Conservation (phyloP, 2,329 filamentous ascomycete species). For the Colletotrichum acutatum region DNA sequence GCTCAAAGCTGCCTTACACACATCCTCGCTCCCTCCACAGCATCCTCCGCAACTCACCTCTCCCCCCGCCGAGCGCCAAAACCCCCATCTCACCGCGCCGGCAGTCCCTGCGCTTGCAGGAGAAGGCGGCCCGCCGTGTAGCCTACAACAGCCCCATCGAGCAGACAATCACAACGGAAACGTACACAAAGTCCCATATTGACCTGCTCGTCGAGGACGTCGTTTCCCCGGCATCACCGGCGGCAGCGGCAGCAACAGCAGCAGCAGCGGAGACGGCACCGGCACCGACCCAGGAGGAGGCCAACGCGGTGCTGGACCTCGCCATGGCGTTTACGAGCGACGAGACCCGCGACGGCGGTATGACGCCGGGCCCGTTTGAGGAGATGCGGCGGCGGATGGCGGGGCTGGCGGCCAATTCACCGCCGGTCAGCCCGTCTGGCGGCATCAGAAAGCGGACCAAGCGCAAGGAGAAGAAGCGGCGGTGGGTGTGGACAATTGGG, state of each 20-base stretch:
- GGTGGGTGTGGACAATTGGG: constrained; percentile 75
- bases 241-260: constrained; percentile 30
- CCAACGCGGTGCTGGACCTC: constrained; percentile 58
- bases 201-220: constrained; percentile 70
- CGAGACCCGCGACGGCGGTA: constrained; percentile 69
- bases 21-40: constrained; percentile 69
- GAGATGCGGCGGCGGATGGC: constrained; percentile 70
- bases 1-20: constrained; percentile 62
- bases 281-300: constrained; percentile 43
- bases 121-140: constrained; percentile 66
- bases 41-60: constrained; percentile 74
- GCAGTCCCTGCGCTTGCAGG: constrained; percentile 64
- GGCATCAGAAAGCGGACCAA: constrained; percentile 63
- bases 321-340: constrained; percentile 63
- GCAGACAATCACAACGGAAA: constrained; percentile 72
- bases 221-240: constrained; percentile 58
- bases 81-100: constrained; percentile 64
- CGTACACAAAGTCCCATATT: constrained; percentile 71
- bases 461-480: constrained; percentile 68
- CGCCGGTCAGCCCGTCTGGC: constrained; percentile 48
- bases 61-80: constrained; percentile 62
- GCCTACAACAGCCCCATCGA: constrained; percentile 72
- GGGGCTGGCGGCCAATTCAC: constrained; percentile 54
- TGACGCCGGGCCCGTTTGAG: constrained; percentile 72
- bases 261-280: too few relatives aligned